Conservation (phyloP, 164 flowering plant species). For the Cinnamomum micranthum region DNA sequence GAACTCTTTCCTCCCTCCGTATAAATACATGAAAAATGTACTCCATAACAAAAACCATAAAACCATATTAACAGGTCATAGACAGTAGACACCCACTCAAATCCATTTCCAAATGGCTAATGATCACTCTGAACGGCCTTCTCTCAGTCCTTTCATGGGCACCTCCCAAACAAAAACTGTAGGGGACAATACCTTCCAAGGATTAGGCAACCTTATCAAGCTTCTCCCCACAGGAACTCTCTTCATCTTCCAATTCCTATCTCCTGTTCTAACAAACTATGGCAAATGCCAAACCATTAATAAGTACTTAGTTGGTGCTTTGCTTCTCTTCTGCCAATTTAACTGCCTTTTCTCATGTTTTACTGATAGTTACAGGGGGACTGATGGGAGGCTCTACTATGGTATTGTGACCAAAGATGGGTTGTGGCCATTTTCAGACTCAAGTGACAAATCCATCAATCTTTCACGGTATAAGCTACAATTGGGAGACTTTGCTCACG, state of each 20-base stretch:
- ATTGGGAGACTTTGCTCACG: conserved; percentile 72
- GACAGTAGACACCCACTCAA: too few species aligned
- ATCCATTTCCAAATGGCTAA: conserved; percentile 5
- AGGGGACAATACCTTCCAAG: conserved; percentile 34
- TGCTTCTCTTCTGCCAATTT: conserved; percentile 49
- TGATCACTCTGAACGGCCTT: not conserved
- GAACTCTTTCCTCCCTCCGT: too few species aligned
- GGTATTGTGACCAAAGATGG: conserved; percentile 65
- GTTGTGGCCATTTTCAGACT: conserved; percentile 39
- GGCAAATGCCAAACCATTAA: conserved; percentile 57
- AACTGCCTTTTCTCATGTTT: conserved; percentile 62
- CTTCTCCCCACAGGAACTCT: conserved; percentile 92
- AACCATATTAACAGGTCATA: too few species aligned
- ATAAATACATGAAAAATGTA: too few species aligned
- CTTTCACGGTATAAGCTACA: conserved; percentile 45
- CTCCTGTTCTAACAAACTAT: conserved; percentile 66
- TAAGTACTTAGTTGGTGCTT: conserved; percentile 49
- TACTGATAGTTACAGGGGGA: conserved; percentile 66
- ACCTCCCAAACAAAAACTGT: conserved; percentile 1
- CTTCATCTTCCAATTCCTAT: conserved; percentile 70
- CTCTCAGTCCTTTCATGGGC: not conserved
- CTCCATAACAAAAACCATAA: too few species aligned
- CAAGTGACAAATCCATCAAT: conserved; percentile 17
- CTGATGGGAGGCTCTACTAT: conserved; percentile 46
- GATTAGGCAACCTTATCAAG: conserved; percentile 60